phyloP scores from a whole-genome alignment of 805 yeast species.

The Kregervanrija fluxuum region DNA sequence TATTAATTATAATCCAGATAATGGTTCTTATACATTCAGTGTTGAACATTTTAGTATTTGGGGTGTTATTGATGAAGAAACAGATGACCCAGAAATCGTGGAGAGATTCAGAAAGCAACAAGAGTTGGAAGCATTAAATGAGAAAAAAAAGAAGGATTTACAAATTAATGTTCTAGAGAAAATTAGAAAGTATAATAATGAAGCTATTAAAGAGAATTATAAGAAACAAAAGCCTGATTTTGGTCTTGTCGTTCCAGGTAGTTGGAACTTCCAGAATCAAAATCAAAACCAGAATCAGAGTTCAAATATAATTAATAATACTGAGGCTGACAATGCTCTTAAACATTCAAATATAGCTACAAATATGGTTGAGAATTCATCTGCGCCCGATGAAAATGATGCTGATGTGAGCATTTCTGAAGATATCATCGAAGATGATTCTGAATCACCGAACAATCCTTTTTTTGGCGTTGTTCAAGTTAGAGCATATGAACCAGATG shows the following conservation, averaged over 20 bases:
- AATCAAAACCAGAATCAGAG: too few relatives aligned
- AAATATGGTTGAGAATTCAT: too few relatives aligned
- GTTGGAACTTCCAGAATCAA: conserved; percentile 15
- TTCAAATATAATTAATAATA: too few relatives aligned
- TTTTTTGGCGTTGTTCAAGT: conserved; percentile 42
- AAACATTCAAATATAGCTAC: too few relatives aligned
- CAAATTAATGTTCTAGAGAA: conserved; percentile 17
- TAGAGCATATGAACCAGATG: conserved; percentile 65
- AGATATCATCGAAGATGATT: conserved; percentile 7
- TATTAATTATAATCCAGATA: conserved; percentile 69
- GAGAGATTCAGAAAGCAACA: conserved; percentile 25
- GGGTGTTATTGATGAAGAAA: conserved; percentile 74
- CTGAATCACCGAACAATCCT: conserved; percentile 1
- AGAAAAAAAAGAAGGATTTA: conserved; percentile 14
- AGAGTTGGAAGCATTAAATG: conserved; percentile 11
- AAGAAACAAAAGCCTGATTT: conserved; percentile 23
- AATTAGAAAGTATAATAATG: conserved; percentile 13
- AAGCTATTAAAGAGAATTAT: conserved; percentile 9
- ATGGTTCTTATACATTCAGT: conserved; percentile 69
- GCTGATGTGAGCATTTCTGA: conserved; percentile 10
- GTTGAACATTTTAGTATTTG: conserved; percentile 92
- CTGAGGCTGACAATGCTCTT: too few relatives aligned
- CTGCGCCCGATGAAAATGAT: conserved; percentile 4
- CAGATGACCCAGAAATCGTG: conserved; percentile 42
- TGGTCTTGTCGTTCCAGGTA: conserved; percentile 24